Conservation (phyloP, 768 basidiomycete species). For the Panaeolus cyanescens region DNA sequence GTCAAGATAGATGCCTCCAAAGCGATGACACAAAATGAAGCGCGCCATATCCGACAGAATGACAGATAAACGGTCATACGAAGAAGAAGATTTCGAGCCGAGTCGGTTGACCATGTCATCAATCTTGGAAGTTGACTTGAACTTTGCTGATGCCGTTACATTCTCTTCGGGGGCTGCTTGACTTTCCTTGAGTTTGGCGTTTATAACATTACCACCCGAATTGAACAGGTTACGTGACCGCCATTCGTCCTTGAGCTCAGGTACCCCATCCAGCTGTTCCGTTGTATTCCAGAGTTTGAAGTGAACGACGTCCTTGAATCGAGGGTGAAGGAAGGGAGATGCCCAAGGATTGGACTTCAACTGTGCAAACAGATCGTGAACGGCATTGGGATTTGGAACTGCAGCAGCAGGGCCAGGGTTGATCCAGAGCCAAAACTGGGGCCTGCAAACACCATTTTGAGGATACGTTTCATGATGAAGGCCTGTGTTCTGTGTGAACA, state of each 20-base stretch:
- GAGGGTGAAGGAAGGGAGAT: constrained; percentile 88
- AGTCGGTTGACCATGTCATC: constrained; percentile 62
- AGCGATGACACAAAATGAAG: constrained; percentile 95
- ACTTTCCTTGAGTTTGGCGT: constrained; percentile 36
- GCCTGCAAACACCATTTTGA: constrained; percentile 67
- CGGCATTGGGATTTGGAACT: constrained; percentile 81
- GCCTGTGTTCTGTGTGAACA: constrained; percentile 93
- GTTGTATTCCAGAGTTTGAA: constrained; percentile 99
- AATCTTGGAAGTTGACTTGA: constrained; percentile 32
- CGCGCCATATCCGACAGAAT: constrained; percentile 97
- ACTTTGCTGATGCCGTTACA: constrained; percentile 17
- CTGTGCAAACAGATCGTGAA: constrained; percentile 79
- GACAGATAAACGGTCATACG: constrained; percentile 90
- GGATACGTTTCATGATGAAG: constrained; percentile 62
- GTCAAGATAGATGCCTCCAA: constrained; percentile 95
- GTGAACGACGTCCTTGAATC: constrained; percentile 90
- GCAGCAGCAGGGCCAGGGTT: constrained; percentile 96
- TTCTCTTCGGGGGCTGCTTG: constrained; percentile 11
- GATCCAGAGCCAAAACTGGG: constrained; percentile 98
- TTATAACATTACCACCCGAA: constrained; percentile 77
- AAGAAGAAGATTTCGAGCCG: constrained; percentile 81
- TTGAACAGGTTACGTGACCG: constrained; percentile 84
- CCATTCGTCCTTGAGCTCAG: constrained; percentile 92
- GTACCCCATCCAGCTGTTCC: constrained; percentile 89
- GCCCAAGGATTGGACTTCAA: constrained; percentile 91